Evolutionary conservation across 306 rosid genomes (phyloP).

Genomic region (Urtica urens): DNA sequence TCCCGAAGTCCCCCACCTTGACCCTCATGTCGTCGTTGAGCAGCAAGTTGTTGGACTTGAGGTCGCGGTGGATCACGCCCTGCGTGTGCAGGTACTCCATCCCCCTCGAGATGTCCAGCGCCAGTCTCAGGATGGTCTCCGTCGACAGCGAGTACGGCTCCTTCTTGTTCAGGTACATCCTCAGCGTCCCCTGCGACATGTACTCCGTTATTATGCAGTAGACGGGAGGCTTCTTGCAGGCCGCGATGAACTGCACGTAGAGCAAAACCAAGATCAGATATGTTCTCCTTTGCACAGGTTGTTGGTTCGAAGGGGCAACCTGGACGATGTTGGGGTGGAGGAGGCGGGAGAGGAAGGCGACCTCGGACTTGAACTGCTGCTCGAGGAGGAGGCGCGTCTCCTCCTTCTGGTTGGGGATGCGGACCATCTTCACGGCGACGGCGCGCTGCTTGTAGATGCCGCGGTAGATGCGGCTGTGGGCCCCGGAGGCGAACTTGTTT

Average conservation of each 20-base stretch:
- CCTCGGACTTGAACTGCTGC: conserved; percentile 88
- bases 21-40: conserved; percentile 97
- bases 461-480: conserved; percentile 85
- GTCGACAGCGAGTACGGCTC: conserved; percentile 91
- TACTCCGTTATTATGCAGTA: conserved; percentile 93
- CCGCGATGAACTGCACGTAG: conserved; percentile 74
- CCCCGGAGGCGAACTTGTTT: conserved; percentile 91
- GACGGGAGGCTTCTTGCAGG: conserved; percentile 92
- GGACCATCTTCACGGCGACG: conserved; percentile 95
- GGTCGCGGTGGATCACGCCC: conserved; percentile 94
- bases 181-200: conserved; percentile 97
- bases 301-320: conserved; percentile 23
- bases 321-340: conserved; percentile 91
- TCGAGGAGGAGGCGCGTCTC: conserved; percentile 66
- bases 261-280: neutral
- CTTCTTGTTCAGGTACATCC: conserved; percentile 96
- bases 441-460: conserved; percentile 98
- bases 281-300: neutral
- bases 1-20: conserved; percentile 93
- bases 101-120: conserved; percentile 91
- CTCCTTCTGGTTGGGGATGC: conserved; percentile 68
- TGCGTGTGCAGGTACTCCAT: conserved; percentile 98
- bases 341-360: conserved; percentile 86
- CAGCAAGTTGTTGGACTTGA: conserved; percentile 83
- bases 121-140: conserved; percentile 81